Evolutionary conservation across 2,329 filamentous ascomycete genomes (phyloP).

Genomic region (Lojkania enalia): DNA sequence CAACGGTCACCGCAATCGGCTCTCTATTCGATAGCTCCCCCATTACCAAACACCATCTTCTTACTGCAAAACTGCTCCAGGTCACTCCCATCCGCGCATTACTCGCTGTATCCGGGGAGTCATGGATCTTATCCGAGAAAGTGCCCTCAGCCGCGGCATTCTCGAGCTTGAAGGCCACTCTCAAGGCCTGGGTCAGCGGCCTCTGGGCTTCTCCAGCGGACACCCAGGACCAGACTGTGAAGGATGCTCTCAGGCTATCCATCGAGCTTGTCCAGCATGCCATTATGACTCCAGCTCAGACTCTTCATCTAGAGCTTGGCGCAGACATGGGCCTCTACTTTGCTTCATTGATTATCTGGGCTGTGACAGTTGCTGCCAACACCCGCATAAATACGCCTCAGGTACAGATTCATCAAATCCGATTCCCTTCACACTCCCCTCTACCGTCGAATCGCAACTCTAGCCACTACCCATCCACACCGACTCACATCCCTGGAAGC

Average conservation of each 20-base stretch:
- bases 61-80: conserved; percentile 44
- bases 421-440: conserved; percentile 25
- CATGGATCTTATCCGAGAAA: conserved; percentile 52
- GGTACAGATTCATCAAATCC: conserved; percentile 9
- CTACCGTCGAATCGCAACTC: conserved; percentile 13
- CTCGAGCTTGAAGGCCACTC: conserved; percentile 31
- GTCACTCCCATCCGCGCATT: conserved; percentile 47
- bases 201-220: conserved; percentile 25
- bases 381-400: conserved; percentile 20
- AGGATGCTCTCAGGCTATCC: conserved; percentile 31
- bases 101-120: conserved; percentile 49
- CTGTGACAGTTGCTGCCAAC: conserved; percentile 32
- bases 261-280: conserved; percentile 32
- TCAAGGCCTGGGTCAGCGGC: conserved; percentile 42
- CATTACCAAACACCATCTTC: conserved; percentile 32
- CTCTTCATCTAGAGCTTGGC: conserved; percentile 28
- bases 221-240: conserved; percentile 16
- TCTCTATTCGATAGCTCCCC: conserved; percentile 29
- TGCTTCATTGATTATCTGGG: conserved; percentile 42
- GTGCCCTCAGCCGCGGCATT: conserved; percentile 41
- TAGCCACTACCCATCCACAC: conserved; percentile 8
- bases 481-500: conserved; percentile 9
- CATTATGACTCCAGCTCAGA: conserved; percentile 21
- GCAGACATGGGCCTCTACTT: conserved; percentile 42
- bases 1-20: conserved; percentile 21